Base-by-base conservation (phyloP, 2,329 filamentous ascomycete species). In the Pestalotiopsis sp. region DNA sequence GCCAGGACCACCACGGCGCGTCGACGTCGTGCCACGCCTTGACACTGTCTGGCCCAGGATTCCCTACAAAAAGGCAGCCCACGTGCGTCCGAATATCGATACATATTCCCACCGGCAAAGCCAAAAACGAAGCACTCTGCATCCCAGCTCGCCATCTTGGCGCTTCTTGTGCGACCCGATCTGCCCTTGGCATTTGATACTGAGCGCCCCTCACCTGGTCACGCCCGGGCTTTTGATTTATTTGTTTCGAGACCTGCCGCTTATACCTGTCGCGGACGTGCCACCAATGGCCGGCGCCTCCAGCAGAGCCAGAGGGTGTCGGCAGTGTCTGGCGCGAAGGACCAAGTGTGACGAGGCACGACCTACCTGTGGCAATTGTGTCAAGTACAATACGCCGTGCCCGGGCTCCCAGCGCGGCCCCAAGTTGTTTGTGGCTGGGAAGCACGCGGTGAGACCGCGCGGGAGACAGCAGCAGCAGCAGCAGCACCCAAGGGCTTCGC, bases 371-470 rank as follows among this genome's bases (percentile, higher is more conserved):
- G 41, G 64, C 4, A 70, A 66, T 20, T 66, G 66, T 36, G 31
- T 64, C 45, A 68, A 68, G 59, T 66, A 70, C 31, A 63, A 45
- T 45, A 66, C 59, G 23, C 66, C 20, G n/a, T 70, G 68, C 38
- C 68, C 68, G 17, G 68, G 66, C 23, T 68, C 66, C 66, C 61
- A 49, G 41, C 66, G 66, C 45, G 58, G 45, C 31, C 56, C 66
- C 45, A 70, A 68, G 59, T 52, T n/a, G 45, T 70, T 68, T 66
- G 68, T 70, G 62, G 61, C 66, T 58, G 63, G 66, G 62, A 70
- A 70, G 56, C 66, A 70, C 58, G 61, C 58, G 25, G 66, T 70
- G 52, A 68, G 52, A 59, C 57, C 62, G 41, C 68, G 66, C 57
- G 68, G 62, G 59, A 66, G 61, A 25, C 45, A 60, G 27, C 36